Conservation (phyloP, 345 rosid genomes). For the Turritis glabra region DNA sequence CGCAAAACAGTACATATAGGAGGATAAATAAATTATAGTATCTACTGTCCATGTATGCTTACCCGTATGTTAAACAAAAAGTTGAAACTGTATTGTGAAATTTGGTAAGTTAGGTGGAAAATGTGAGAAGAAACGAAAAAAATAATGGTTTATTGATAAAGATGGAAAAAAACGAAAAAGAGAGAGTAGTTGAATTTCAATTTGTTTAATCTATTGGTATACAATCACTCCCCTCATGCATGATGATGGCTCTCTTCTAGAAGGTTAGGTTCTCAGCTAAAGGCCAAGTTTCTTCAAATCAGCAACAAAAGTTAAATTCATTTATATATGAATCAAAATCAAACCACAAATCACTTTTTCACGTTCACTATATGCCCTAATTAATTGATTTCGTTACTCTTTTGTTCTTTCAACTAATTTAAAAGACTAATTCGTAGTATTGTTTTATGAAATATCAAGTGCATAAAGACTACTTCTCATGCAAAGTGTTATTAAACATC, state of each 20-base stretch:
- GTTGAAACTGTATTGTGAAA: slow-evolving; percentile 19
- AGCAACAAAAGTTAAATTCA: slow-evolving; percentile 1
- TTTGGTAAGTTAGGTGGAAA: slow-evolving; percentile 41
- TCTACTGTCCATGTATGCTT: neutral
- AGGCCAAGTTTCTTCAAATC: neutral
- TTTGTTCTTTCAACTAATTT: neutral
- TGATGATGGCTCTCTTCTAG: slow-evolving; percentile 35
- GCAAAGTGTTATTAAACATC: neutral
- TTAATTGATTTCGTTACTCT: neutral
- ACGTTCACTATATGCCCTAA: neutral
- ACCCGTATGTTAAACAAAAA: slow-evolving; percentile 16
- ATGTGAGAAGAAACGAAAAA: neutral
- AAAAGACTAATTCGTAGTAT: neutral
- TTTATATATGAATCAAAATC: slow-evolving; percentile 4
- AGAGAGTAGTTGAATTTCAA: slow-evolving; percentile 36
- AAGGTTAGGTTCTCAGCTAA: slow-evolving; percentile 18
- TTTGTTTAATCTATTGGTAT: slow-evolving; percentile 26
- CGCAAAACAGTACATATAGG: neutral
- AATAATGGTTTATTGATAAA: neutral
- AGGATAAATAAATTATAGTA: neutral
- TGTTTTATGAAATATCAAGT: neutral
- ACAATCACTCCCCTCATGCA: slow-evolving; percentile 38
- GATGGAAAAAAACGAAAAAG: slow-evolving; percentile 21
- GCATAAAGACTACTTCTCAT: too few relatives aligned
- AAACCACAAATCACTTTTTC: slow-evolving; percentile 6